A percentile compares a stretch with the other conserved stretches of the same genome.
Conservation (phyloP, 2,329 filamentous ascomycete species). For the Fusarium marasasianum region DNA sequence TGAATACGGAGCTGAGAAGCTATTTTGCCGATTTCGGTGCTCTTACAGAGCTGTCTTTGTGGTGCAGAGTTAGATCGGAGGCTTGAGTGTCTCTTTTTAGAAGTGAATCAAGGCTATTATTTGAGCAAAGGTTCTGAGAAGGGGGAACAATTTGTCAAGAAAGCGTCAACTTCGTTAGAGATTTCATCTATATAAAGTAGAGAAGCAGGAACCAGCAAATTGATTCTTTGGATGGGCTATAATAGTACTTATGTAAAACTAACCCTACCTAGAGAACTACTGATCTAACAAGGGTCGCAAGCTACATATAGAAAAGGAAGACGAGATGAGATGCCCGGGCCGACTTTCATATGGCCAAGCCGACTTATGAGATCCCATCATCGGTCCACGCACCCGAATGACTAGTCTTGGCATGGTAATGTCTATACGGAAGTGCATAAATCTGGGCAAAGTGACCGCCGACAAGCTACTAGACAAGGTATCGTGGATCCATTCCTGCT, state of each 20-base stretch:
- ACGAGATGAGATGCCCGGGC: constrained; percentile 4
- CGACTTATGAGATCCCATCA: constrained; percentile 24
- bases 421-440: constrained; percentile 33
- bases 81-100: neutral
- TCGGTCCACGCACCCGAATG: constrained; percentile 23
- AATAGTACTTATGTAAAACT: neutral
- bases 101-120: neutral
- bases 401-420: constrained; percentile 31
- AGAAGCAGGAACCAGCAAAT: neutral
- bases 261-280: neutral
- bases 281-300: neutral
- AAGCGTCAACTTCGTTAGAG: neutral
- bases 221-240: neutral
- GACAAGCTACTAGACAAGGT: constrained; percentile 25
- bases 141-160: neutral
- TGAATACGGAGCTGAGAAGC: constrained; percentile 61
- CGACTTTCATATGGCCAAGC: constrained; percentile 7
- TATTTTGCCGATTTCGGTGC: constrained; percentile 59
- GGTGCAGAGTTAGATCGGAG: neutral
- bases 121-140: neutral
- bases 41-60: constrained; percentile 20
- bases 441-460: constrained; percentile 21
- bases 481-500: constrained; percentile 25
- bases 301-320: neutral
- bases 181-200: neutral